Conservation (phyloP, 257 asterid genomes). For the Ilex aquifolium region DNA sequence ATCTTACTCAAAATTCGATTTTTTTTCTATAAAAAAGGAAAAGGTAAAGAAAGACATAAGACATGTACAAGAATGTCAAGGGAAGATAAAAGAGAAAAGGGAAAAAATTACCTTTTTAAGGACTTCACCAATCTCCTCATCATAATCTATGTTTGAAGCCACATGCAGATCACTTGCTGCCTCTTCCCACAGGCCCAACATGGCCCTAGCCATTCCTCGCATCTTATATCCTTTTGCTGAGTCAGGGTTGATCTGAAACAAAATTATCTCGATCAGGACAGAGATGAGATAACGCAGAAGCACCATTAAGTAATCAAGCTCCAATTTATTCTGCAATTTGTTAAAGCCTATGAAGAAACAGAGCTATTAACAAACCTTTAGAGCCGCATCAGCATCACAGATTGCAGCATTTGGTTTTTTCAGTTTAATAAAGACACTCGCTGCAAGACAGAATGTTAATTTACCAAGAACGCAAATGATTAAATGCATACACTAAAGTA, state of each 20-base stretch:
- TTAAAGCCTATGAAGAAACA: slow-evolving; percentile 5
- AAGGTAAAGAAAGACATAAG: not conserved
- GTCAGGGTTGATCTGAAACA: slow-evolving; percentile 63
- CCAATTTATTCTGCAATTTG: not conserved
- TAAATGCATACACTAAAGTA: not conserved
- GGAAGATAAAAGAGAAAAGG: not conserved
- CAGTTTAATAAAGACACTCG: slow-evolving; percentile 21
- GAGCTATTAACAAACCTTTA: slow-evolving; percentile 36
- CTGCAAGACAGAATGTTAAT: too few relatives aligned
- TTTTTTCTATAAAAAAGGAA: not conserved
- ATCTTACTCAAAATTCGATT: not conserved
- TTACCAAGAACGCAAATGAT: too few relatives aligned
- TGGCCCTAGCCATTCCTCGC: slow-evolving; percentile 72
- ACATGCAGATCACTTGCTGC: slow-evolving; percentile 43
- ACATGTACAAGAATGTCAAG: not conserved
- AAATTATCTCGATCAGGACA: slow-evolving; percentile 2
- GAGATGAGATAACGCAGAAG: slow-evolving; percentile 6
- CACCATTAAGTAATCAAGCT: slow-evolving; percentile 4
- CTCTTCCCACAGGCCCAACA: slow-evolving; percentile 42
- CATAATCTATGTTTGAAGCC: slow-evolving; percentile 68
- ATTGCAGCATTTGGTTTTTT: slow-evolving; percentile 82
- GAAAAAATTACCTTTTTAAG: slow-evolving; percentile 49
- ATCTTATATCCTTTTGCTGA: slow-evolving; percentile 83
- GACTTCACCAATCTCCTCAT: slow-evolving; percentile 52
- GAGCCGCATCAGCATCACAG: slow-evolving; percentile 79